phyloP scores from a whole-genome alignment of 257 asterid species.

The Plantago elongata region DNA sequence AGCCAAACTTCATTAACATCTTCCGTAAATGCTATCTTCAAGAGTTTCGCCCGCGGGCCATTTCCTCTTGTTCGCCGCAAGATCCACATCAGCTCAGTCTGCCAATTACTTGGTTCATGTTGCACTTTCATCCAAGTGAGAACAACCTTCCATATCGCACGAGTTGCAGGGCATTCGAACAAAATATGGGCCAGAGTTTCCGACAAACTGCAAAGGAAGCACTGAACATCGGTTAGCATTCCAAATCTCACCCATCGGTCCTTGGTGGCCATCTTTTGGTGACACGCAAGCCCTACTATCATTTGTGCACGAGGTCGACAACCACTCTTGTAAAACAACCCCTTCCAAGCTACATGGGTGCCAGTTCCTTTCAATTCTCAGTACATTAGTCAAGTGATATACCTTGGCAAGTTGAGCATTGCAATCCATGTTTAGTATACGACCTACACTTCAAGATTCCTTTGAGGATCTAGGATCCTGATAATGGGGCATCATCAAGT shows the following conservation, averaged over 20 bases:
- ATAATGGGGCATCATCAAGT: background rate
- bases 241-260: background rate
- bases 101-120: too few relatives aligned
- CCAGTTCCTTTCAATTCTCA: background rate
- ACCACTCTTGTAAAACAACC: background rate
- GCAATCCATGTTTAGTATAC: background rate
- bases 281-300: background rate
- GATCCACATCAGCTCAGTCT: too few relatives aligned
- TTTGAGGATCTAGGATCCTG: background rate
- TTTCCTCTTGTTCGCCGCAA: too few relatives aligned
- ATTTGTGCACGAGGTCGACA: background rate
- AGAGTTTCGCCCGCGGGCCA: too few relatives aligned
- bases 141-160: background rate
- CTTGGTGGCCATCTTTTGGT: background rate
- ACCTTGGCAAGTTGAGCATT: background rate
- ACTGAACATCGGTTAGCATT: background rate
- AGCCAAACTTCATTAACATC: too few relatives aligned
- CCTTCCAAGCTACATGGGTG: background rate
- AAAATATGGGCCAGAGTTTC: background rate
- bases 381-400: background rate
- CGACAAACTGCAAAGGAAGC: background rate
- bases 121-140: background rate
- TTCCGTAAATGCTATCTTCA: too few relatives aligned
- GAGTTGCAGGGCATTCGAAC: background rate
- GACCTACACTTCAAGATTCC: background rate